Base-by-base conservation (phyloP, 345 rosid genomes). In the Moricandia moricandioides region DNA sequence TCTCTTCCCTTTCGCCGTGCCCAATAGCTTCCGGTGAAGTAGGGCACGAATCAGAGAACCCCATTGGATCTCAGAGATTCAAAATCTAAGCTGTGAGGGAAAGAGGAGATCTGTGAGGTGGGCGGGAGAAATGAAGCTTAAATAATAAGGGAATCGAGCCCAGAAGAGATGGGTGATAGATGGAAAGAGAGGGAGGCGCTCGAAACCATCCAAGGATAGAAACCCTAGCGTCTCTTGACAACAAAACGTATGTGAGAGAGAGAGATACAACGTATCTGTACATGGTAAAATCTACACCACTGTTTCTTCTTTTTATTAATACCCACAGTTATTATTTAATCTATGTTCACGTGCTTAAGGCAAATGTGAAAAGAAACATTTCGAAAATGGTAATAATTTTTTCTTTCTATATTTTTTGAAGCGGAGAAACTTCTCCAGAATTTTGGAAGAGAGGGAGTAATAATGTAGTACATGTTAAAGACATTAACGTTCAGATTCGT, bases 191-290 rank as follows among this genome's bases (percentile, higher is more conserved):
- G 5, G 73, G 79, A 76, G 79, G 74, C 69, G 79, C 74, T 62
- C 31, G n/a, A 72, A 9, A 71, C 21, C 70, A 71, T 57, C 14
- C 69, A 69, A 14, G 65, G 62, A 21, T 69, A 72, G 70, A 88
- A 86, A 84, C 88, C 91, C 93, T 86, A 82, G 81, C 77, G 67
- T 62, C 68, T 61, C 71, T 5, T 45, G 83, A 78, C 61, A 21
- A 21, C 31, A 71, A 69, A 70, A 64, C 70, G 74, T 24, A 68
- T 8, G 37, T 14, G 31, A 24, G 35, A 9, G 10, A 16, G 26
- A 54, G 6, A 4, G 63, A 77, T 64, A 45, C 52, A 45, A 45
- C 8, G 52, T 45, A 45, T 45, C 52, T 45, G 54, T 56, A 62
- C 33, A 10, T 11, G 4, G 27, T 21, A 21, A 18, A 45, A 13